phyloP scores from a whole-genome alignment of 495 filamentous ascomycete genomes.

The Chaetomium tenue region DNA sequence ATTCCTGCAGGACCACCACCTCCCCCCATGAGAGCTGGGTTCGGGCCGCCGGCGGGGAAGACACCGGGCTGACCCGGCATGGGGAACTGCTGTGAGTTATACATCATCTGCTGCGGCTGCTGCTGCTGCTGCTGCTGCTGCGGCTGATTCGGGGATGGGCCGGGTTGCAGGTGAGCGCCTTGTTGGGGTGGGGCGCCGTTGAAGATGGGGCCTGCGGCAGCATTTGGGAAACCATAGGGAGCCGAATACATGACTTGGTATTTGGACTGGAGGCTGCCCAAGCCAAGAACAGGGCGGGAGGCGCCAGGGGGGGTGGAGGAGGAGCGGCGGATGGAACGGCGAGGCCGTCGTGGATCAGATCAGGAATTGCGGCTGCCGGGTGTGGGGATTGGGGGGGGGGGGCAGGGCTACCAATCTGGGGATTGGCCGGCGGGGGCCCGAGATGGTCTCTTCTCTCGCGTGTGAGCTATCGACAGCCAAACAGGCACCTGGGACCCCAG shows the following conservation, averaged over 20 bases:
- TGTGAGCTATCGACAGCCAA: background rate
- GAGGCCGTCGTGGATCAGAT: conserved; percentile 34
- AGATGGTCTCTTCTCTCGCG: conserved; percentile 8
- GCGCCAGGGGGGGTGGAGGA: conserved; percentile 22
- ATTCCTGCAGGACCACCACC: conserved; percentile 50
- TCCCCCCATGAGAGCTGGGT: conserved; percentile 49
- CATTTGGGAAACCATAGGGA: conserved; percentile 51
- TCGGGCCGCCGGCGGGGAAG: conserved; percentile 42
- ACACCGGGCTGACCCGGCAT: conserved; percentile 45
- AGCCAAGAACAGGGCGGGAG: conserved; percentile 30
- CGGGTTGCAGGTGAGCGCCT: conserved; percentile 49
- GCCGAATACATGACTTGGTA: conserved; percentile 49
- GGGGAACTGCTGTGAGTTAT: conserved; percentile 48
- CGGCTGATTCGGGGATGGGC: conserved; percentile 43
- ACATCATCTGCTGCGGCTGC: conserved; percentile 40
- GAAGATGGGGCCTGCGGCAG: conserved; percentile 45
- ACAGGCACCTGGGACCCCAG: conserved; percentile 25
- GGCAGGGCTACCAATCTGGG: conserved; percentile 32
- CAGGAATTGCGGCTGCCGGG: conserved; percentile 37
- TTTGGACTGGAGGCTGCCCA: conserved; percentile 26
- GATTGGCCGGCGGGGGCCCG: conserved; percentile 16
- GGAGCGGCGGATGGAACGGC: conserved; percentile 29
- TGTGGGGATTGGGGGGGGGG: conserved; percentile 38
- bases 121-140: conserved; percentile 20
- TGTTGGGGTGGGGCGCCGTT: conserved; percentile 52